Evolutionary conservation across 2,329 filamentous ascomycete genomes (phyloP).

Genomic region (Colletotrichum sp.): DNA sequence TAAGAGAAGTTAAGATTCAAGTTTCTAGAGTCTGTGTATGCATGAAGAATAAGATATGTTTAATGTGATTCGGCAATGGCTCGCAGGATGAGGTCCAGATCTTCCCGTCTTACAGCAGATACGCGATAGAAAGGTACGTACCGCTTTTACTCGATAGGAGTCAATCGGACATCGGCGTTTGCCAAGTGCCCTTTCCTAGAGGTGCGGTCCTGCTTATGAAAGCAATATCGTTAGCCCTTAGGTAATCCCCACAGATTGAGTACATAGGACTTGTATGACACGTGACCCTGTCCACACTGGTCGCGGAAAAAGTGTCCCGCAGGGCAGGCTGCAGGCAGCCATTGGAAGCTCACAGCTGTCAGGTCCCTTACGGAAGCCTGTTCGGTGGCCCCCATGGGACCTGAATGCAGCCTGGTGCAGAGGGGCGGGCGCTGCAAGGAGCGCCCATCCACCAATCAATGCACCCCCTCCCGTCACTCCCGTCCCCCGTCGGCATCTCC

Average conservation of each 20-base stretch:
- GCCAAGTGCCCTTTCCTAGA: background rate
- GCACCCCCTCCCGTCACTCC: slow-evolving; percentile 3
- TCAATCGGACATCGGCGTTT: background rate
- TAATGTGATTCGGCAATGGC: background rate
- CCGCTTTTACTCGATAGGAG: background rate
- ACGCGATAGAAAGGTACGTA: background rate
- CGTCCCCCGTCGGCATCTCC: slow-evolving; percentile 4
- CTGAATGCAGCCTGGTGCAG: background rate
- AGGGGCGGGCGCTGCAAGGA: slow-evolving; percentile 9
- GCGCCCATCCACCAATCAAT: slow-evolving; percentile 14
- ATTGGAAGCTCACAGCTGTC: background rate
- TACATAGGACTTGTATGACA: background rate
- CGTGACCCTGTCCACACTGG: background rate
- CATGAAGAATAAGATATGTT: background rate
- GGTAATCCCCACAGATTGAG: background rate
- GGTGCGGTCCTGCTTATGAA: background rate
- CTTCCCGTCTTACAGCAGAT: background rate
- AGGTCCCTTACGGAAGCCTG: background rate
- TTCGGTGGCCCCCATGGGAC: background rate
- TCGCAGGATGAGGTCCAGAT: background rate
- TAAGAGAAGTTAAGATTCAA: background rate
- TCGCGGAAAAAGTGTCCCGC: background rate
- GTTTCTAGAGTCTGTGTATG: background rate
- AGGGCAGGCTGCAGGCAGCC: background rate
- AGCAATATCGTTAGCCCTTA: background rate